Conservation (phyloP, 495 filamentous ascomycete species). For the Ramalina intermedia region DNA sequence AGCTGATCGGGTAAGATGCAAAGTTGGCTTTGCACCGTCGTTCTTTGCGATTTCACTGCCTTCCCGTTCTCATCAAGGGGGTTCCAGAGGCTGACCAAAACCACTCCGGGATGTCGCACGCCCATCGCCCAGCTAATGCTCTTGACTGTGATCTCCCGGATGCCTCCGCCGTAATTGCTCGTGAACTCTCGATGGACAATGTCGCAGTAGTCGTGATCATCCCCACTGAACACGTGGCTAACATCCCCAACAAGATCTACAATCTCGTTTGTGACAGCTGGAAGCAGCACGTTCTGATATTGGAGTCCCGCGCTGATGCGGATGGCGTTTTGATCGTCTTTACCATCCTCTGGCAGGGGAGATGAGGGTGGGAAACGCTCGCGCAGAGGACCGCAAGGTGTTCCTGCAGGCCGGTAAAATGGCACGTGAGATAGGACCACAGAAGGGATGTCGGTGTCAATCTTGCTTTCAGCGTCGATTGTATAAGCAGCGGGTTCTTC, state of each 20-base stretch:
- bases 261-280: conserved; percentile 54
- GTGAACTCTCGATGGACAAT: conserved; percentile 56
- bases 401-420: conserved; percentile 63
- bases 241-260: conserved; percentile 63
- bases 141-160: conserved; percentile 89
- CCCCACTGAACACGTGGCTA: conserved; percentile 74
- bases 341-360: conserved; percentile 34
- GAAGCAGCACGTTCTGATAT: conserved; percentile 86
- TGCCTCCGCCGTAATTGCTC: conserved; percentile 41
- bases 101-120: conserved; percentile 75
- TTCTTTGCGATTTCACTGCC: conserved; percentile 20
- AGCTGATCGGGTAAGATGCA: conserved; percentile 86
- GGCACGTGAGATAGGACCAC: conserved; percentile 85
- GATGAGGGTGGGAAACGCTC: conserved; percentile 64
- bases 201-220: conserved; percentile 98
- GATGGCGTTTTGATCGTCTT: conserved; percentile 69
- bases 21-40: conserved; percentile 73
- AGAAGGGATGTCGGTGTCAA: conserved; percentile 49
- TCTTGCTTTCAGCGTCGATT: neutral
- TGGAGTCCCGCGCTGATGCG: conserved; percentile 66
- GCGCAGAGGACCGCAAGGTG: conserved; percentile 79
- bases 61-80: conserved; percentile 56
- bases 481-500: conserved; percentile 4
- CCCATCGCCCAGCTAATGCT: conserved; percentile 92
- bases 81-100: conserved; percentile 84